phyloP scores from a whole-genome alignment of 108 stramenopile genomes.

The Fragilariopsis cylindrus region DNA sequence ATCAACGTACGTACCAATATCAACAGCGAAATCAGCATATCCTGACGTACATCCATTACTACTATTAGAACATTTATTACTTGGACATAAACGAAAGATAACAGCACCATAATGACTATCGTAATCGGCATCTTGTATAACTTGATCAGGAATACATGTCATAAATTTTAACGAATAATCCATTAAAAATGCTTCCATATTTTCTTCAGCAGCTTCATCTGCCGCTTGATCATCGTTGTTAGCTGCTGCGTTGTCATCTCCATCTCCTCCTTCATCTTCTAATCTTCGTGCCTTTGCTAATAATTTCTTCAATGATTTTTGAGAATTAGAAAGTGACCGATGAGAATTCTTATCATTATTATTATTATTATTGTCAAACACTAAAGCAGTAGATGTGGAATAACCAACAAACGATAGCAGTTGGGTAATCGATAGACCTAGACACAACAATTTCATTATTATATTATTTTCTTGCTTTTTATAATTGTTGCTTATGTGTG shows the following conservation, averaged over 20 bases:
- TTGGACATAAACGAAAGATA: constrained; percentile 41
- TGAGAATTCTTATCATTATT: neutral
- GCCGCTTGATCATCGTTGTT: constrained; percentile 12
- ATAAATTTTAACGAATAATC: constrained; percentile 26
- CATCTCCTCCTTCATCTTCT: neutral
- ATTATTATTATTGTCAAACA: neutral
- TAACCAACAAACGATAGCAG: neutral
- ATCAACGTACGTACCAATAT: constrained; percentile 31
- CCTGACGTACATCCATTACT: constrained; percentile 17
- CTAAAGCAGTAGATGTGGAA: neutral
- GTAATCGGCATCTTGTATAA: constrained; percentile 20
- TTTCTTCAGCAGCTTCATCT: constrained; percentile 11
- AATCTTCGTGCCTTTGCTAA: constrained; percentile 6
- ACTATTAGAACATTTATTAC: constrained; percentile 16
- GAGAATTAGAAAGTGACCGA: neutral
- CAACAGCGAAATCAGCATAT: constrained; percentile 43
- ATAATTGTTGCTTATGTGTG: too few species aligned
- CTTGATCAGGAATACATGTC: constrained; percentile 16
- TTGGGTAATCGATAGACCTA: constrained; percentile 7
- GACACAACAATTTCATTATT: constrained; percentile 7
- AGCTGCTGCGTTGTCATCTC: neutral
- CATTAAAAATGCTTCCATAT: constrained; percentile 24
- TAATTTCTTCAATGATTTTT: neutral
- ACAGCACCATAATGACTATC: constrained; percentile 31
- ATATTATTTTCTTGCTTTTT: neutral